Conservation (phyloP, 2,329 filamentous ascomycete species). For the Sclerotinia trifoliorum region DNA sequence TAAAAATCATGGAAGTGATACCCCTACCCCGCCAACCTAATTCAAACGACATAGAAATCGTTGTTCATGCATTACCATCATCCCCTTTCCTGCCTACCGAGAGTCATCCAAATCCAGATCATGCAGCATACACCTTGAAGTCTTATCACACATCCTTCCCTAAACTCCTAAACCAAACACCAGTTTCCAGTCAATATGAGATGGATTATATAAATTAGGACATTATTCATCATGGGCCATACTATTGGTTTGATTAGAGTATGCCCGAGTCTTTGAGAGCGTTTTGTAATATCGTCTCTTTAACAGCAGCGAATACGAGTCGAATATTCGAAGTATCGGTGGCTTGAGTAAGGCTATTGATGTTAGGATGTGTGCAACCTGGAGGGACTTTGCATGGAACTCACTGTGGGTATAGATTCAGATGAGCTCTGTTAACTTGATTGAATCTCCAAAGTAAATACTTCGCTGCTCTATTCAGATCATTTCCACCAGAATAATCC, state of each 20-base stretch:
- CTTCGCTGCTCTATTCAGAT: constrained; percentile 97
- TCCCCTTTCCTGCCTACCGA: constrained; percentile 19
- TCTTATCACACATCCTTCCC: constrained; percentile 35
- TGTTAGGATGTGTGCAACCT: constrained; percentile 27
- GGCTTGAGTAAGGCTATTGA: constrained; percentile 86
- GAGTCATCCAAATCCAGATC: constrained; percentile 25
- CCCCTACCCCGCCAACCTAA: background rate
- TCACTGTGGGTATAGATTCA: constrained; percentile 97
- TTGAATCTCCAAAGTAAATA: constrained; percentile 98
- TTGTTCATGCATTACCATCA: constrained; percentile 22
- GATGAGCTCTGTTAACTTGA: constrained; percentile 92
- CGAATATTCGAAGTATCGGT: constrained; percentile 98
- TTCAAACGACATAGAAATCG: constrained; percentile 16
- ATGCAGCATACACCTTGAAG: constrained; percentile 26
- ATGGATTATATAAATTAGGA: constrained; percentile 30
- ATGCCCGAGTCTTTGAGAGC: constrained; percentile 98
- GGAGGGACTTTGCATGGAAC: constrained; percentile 42
- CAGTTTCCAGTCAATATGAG: constrained; percentile 30
- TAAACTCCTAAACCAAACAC: constrained; percentile 35
- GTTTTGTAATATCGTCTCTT: constrained; percentile 98
- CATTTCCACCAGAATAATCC: constrained; percentile 95
- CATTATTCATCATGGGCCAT: constrained; percentile 30
- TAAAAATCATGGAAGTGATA: constrained; percentile 20
- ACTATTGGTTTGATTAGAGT: constrained; percentile 54
- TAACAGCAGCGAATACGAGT: constrained; percentile 95